These are phyloP conservation scores for Mangifera indica DNA, from an alignment of 345 rosid genomes.

Conservation along the genomic window DNA sequence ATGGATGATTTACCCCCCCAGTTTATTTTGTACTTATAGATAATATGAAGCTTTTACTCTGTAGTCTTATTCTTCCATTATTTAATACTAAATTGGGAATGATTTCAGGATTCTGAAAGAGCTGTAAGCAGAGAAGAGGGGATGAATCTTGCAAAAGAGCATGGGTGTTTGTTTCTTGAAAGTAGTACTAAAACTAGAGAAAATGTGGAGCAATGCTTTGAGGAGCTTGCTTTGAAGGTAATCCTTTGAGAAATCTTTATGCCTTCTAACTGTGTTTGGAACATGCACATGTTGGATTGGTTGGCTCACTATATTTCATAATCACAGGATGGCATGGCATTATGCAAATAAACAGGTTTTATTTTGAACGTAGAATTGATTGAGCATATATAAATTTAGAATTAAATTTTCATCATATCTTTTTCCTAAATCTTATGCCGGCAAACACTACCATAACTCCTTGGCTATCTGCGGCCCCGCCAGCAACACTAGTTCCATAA, in stretches of 20 bases:
- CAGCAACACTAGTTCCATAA: neutral
- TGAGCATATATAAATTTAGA: too few species aligned
- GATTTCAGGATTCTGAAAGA: constrained; percentile 78
- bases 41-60: neutral
- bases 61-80: neutral
- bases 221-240: constrained; percentile 86
- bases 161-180: constrained; percentile 70
- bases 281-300: too few species aligned
- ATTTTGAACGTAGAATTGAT: too few species aligned
- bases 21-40: neutral
- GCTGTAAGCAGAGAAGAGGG: constrained; percentile 90
- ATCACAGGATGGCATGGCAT: neutral
- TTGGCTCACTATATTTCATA: too few species aligned
- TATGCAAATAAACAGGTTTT: too few species aligned
- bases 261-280: neutral
- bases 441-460: too few species aligned
- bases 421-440: too few species aligned
- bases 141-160: constrained; percentile 67
- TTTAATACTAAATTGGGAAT: neutral
- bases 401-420: too few species aligned
- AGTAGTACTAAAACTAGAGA: constrained; percentile 90
- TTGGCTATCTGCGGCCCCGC: too few species aligned
- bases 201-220: constrained; percentile 87
- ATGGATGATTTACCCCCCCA: neutral
- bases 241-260: neutral